These are phyloP conservation scores for Lodderomyces margitis DNA, from an alignment of 1,139 yeast genomes.

Conservation along the genomic window DNA sequence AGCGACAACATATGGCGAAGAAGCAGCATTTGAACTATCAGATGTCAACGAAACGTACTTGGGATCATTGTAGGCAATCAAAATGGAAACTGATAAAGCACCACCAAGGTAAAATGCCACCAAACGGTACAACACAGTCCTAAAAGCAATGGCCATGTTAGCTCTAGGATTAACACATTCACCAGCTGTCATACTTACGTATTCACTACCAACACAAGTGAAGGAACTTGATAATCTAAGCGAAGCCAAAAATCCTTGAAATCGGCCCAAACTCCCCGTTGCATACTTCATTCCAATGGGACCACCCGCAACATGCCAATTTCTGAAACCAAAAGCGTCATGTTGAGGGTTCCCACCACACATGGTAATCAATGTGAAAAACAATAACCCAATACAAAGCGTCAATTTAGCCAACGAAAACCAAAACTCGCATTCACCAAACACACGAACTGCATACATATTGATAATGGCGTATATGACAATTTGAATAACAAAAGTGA, in stretches of 20 bases:
- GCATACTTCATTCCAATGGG: constrained; percentile 55
- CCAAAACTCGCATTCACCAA: constrained; percentile 85
- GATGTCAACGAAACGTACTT: constrained; percentile 25
- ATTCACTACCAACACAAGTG: constrained; percentile 83
- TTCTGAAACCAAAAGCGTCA: constrained; percentile 65
- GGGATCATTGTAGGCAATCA: constrained; percentile 43
- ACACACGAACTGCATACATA: constrained; percentile 66
- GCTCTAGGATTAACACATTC: constrained; percentile 77
- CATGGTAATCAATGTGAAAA: constrained; percentile 77
- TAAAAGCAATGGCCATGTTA: constrained; percentile 76
- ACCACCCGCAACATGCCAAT: constrained; percentile 52
- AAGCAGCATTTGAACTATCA: constrained; percentile 27
- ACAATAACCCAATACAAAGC: constrained; percentile 66
- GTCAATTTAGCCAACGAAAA: constrained; percentile 70
- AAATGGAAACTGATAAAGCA: constrained; percentile 39
- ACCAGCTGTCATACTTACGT: constrained; percentile 80
- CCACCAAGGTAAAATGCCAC: constrained; percentile 63
- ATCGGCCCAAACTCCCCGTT: constrained; percentile 61
- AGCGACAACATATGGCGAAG: constrained; percentile 48
- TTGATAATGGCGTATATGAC: constrained; percentile 62
- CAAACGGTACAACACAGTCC: constrained; percentile 71
- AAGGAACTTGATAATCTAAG: constrained; percentile 55
- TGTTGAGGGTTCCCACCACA: constrained; percentile 76
- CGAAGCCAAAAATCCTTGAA: constrained; percentile 69
- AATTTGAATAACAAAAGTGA: constrained; percentile 61